Conservation (phyloP, 139 green algal species). For the Chlorella sp. region DNA sequence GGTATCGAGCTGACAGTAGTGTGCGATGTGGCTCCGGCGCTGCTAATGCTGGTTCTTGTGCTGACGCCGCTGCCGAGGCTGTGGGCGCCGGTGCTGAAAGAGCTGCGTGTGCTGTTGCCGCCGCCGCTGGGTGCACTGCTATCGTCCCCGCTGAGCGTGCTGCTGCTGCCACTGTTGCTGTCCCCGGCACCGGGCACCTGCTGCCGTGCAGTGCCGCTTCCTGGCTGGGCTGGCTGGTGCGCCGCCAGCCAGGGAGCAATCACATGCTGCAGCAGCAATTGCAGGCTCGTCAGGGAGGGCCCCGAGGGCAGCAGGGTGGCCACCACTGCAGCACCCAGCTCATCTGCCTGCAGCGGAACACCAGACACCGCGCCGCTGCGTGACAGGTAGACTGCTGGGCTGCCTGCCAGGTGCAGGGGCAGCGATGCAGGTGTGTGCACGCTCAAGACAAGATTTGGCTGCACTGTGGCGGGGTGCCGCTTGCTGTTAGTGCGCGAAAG, state of each 20-base stretch:
- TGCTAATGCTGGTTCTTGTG: background rate
- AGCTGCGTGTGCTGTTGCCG: background rate
- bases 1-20: background rate
- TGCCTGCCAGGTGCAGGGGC: background rate
- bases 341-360: background rate
- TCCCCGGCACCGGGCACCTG: background rate
- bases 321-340: background rate
- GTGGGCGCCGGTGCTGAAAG: background rate
- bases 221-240: background rate
- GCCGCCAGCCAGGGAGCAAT: constrained; percentile 17
- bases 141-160: background rate
- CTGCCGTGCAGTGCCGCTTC: background rate
- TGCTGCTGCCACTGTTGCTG: background rate
- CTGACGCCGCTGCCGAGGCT: background rate
- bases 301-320: constrained; percentile 8
- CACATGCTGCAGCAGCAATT: constrained; percentile 13
- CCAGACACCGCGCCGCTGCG: background rate
- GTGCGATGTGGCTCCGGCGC: too few relatives aligned
- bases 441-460: background rate
- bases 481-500: background rate
- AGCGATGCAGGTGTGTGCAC: background rate
- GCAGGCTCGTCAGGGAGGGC: constrained; percentile 18
- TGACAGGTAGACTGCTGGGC: constrained; percentile 1
- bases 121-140: background rate
- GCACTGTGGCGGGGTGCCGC: background rate